These are phyloP conservation scores for Gliomastix tumulicola DNA, from an alignment of 2,329 filamentous ascomycete genomes.

Conservation along the genomic window DNA sequence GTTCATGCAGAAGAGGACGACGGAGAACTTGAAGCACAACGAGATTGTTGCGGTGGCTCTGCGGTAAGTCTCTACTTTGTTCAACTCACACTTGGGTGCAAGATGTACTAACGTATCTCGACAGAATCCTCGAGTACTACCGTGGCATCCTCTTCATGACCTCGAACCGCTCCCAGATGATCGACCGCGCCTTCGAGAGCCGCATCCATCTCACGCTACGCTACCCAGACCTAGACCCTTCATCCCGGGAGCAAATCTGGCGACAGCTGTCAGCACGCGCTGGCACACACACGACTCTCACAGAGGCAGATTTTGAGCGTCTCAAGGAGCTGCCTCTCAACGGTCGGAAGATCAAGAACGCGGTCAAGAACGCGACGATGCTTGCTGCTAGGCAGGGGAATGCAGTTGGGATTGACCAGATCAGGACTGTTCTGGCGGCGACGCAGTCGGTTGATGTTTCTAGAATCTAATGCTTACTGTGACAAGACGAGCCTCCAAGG, in stretches of 20 bases:
- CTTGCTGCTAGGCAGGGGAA: background rate
- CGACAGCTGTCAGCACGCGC: slow-evolving; percentile 11
- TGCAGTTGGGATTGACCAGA: background rate
- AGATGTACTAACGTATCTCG: too few species aligned
- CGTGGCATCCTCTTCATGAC: slow-evolving; percentile 41
- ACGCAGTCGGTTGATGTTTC: too few species aligned
- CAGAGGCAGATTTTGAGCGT: slow-evolving; percentile 18
- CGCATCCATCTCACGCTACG: background rate
- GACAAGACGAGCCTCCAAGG: too few species aligned
- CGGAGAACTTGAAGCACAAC: slow-evolving; percentile 24
- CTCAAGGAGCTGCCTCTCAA: slow-evolving; percentile 34
- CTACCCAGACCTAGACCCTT: background rate
- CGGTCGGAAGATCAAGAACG: slow-evolving; percentile 43
- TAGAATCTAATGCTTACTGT: too few species aligned
- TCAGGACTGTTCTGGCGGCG: background rate
- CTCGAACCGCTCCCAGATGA: slow-evolving; percentile 35
- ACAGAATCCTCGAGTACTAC: slow-evolving; percentile 35
- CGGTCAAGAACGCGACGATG: slow-evolving; percentile 17
- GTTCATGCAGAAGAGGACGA: slow-evolving; percentile 29
- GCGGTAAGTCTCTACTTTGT: slow-evolving; percentile 10
- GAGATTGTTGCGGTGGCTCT: slow-evolving; percentile 29
- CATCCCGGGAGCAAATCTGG: background rate
- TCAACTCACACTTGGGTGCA: background rate
- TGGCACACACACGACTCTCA: slow-evolving; percentile 19
- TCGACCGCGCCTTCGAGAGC: slow-evolving; percentile 34